phyloP scores from a whole-genome alignment of 495 filamentous ascomycete species.

The Tuber melanosporum region DNA sequence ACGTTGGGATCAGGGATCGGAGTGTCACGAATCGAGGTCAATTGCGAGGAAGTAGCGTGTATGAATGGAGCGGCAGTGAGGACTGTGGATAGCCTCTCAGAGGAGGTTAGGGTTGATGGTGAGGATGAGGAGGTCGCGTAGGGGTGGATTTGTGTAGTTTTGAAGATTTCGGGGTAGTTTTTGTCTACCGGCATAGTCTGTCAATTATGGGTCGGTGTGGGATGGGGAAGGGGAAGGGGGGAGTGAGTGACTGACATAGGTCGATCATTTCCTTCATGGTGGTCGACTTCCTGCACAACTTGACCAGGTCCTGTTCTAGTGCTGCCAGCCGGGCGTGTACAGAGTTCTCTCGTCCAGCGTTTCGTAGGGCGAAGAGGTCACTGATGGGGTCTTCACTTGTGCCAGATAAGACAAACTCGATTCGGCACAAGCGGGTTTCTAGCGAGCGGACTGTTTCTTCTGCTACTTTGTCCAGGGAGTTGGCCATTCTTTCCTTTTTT shows the following conservation, averaged over 20 bases:
- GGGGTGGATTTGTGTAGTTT: conserved; percentile 33
- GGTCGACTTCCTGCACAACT: conserved; percentile 22
- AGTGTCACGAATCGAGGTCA: conserved; percentile 72
- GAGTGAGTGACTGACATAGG: conserved; percentile 23
- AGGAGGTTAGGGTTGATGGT: conserved; percentile 44
- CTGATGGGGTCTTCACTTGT: conserved; percentile 27
- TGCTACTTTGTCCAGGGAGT: conserved; percentile 21
- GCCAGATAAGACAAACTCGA: conserved; percentile 35
- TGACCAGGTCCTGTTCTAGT: conserved; percentile 24
- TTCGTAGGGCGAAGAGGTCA: conserved; percentile 26
- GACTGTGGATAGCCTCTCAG: conserved; percentile 59
- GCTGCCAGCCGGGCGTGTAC: conserved; percentile 23
- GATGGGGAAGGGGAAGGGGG: not conserved
- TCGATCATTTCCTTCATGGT: conserved; percentile 33
- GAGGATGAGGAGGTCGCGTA: conserved; percentile 7
- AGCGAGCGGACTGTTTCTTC: conserved; percentile 32
- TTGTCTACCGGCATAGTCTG: conserved; percentile 5
- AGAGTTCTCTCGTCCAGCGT: conserved; percentile 24
- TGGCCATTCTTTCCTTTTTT: conserved; percentile 13
- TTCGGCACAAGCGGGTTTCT: conserved; percentile 31
- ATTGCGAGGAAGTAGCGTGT: conserved; percentile 66
- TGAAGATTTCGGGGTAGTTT: conserved; percentile 32
- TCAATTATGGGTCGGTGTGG: not conserved
- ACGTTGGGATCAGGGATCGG: conserved; percentile 63
- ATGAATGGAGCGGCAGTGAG: conserved; percentile 63